Evolutionary conservation across 768 basidiomycete species (phyloP), one percentile per base, ranked within the genome.

Genomic region (Tylopilus sp.): DNA sequence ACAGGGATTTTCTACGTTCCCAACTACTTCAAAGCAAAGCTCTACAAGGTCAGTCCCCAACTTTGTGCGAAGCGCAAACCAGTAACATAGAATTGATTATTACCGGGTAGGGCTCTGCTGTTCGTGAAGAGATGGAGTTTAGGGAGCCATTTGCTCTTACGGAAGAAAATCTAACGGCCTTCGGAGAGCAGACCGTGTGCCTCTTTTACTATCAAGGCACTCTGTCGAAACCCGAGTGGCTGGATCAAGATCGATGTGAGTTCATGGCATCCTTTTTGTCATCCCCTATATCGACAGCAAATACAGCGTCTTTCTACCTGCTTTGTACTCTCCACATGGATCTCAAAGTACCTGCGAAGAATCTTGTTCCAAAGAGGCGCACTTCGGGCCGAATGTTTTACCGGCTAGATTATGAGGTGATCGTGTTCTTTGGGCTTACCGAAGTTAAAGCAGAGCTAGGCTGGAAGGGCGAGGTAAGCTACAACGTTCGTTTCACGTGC

Each of bases 241-340:
- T 59, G 22, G 58, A 59, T 41, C 47, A 55, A 41, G 58, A 59
- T 31, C 18, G 6, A 51, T 20, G 57, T n/a, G 10, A 40, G 50
- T 45, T 40, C n/a, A 31, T 25, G 25, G 11, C 12, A 2, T 13
- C 28, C 9, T 26, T 5, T 6, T 17, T 28, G 21, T 20, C 3
- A 3, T 12, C 15, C 25, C 38, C 36, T 52, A 40, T 5, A 55
- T 20, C 5, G 12, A 25, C 4, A 35, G 1, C 3, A 20, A n/a
- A 17, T 23, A 3, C 17, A 59, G 58, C 33, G 6, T 26, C 31
- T 20, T 59, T 58, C 26, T 49, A 15, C 12, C n/a, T 21, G 1
- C 6, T 47, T 11, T 59, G 57, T 26, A 47, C 28, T 11, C 38
- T 59, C 28, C 17, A 11, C 1, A 44, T 13, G 2, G 50, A 59